phyloP scores from a whole-genome alignment of 345 rosid species.

The Dipteronia sinensis region DNA sequence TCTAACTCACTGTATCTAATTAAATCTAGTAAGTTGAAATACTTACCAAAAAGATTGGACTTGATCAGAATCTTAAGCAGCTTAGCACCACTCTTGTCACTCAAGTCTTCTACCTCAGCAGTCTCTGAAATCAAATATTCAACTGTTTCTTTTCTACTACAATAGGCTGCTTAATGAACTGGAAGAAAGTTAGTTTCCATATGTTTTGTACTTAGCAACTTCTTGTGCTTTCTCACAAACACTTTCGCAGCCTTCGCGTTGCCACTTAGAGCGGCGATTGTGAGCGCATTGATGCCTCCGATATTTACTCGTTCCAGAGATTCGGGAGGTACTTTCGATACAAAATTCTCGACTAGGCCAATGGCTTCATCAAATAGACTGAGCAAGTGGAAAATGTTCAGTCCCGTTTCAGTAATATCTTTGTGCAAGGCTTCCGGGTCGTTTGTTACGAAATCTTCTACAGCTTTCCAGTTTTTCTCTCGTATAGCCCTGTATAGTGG shows the following conservation, averaged over 20 bases:
- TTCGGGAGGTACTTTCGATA: background rate
- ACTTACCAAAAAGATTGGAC: conserved; percentile 4
- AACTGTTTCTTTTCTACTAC: background rate
- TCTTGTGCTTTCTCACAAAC: background rate
- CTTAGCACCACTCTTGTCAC: background rate
- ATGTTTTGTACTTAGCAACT: background rate
- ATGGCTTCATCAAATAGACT: too few relatives aligned
- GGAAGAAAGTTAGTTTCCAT: background rate
- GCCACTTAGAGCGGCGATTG: background rate
- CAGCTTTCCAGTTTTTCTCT: background rate
- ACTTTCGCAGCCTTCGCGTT: background rate
- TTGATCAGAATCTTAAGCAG: background rate
- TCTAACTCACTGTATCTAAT: too few relatives aligned
- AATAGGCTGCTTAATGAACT: background rate
- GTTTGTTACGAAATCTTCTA: background rate
- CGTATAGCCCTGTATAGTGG: background rate
- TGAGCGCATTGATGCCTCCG: accelerated
- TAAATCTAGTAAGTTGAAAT: too few relatives aligned
- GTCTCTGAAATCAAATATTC: background rate
- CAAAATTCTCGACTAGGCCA: background rate
- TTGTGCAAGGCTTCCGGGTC: too few relatives aligned
- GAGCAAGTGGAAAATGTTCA: too few relatives aligned
- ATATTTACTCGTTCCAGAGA: background rate
- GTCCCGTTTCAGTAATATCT: too few relatives aligned
- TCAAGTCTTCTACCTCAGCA: background rate